Conservation (phyloP, 2,329 filamentous ascomycete species). For the Trichoderma gracile region DNA sequence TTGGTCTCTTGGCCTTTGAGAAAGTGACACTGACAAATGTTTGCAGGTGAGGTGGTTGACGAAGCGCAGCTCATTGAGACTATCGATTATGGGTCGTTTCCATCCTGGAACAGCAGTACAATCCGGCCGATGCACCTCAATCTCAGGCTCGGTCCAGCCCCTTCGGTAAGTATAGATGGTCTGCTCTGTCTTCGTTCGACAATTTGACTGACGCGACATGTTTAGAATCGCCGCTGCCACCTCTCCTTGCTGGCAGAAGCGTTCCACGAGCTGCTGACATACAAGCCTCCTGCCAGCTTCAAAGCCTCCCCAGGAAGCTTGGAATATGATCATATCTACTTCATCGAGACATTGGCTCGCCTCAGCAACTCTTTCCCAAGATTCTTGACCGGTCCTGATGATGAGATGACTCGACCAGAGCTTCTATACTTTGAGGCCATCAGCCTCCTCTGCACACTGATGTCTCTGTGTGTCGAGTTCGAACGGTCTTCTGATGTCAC, state of each 20-base stretch:
- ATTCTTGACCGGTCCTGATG: slow-evolving; percentile 39
- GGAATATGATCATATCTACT: slow-evolving; percentile 47
- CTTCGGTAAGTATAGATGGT: slow-evolving; percentile 46
- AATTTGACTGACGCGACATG: neutral
- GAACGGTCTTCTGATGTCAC: slow-evolving; percentile 31
- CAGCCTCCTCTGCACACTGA: slow-evolving; percentile 43
- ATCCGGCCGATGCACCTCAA: slow-evolving; percentile 45
- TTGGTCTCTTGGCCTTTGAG: neutral
- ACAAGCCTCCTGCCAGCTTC: slow-evolving; percentile 52
- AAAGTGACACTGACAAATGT: slow-evolving; percentile 25
- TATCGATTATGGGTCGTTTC: slow-evolving; percentile 56
- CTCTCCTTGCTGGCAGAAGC: slow-evolving; percentile 52
- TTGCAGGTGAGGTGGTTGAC: slow-evolving; percentile 47
- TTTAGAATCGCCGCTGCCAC: slow-evolving; percentile 52
- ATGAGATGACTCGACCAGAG: slow-evolving; percentile 46
- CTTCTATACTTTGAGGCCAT: slow-evolving; percentile 47
- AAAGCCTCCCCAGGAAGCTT: slow-evolving; percentile 47
- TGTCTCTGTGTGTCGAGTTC: slow-evolving; percentile 36
- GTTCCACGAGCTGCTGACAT: slow-evolving; percentile 52
- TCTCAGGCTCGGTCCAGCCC: slow-evolving; percentile 52
- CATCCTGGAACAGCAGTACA: slow-evolving; percentile 46
- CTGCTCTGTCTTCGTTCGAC: no score
- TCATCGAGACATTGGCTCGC: slow-evolving; percentile 45
- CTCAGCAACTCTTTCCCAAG: slow-evolving; percentile 46
- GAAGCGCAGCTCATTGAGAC: slow-evolving; percentile 44